Base-by-base conservation (phyloP, 306 rosid genomes). In the Quercus cerris region DNA sequence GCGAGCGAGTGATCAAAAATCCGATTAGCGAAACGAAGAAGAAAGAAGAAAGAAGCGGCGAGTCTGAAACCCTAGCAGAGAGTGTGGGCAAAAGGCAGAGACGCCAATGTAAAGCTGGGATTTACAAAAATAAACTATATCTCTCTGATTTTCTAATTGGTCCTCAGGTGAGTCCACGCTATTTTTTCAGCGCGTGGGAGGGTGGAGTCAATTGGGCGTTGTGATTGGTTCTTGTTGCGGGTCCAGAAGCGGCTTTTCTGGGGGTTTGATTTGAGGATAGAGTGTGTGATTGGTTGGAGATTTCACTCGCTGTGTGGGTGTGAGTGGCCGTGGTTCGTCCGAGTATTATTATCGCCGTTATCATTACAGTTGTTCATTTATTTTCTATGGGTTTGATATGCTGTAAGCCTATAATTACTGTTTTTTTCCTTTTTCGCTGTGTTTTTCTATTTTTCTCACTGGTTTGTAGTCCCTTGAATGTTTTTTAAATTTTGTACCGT, bases 11-110 rank as follows among this genome's bases (percentile, higher is more conserved):
- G 81, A 71, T 73, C 55, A 20, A 71, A 20, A 71, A 49, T 49
- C 57, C 59, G 61, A 77, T n/a, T 23, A 74, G 54, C 30, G 13
- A 20, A 41, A 41, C 3, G 46, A 41, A 41, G 12, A 8, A 41
- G 3, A 81, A 18, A 51, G 58, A 51, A 58, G 58, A 51, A 49
- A 49, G 84, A 55, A 75, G 85, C 91, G 91, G 91, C 92, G 84
- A 90, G 84, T 87, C 87, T 78, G 93, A 87, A 92, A 92, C 97
- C 97, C 97, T 92, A 92, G 94, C 85, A 89, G 94, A 86, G 96
- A 86, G 96, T 66, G 88, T 67, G 86, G 77, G 85, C 78, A 85
- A 83, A 80, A 49, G 54, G 92, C 81, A 80, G 85, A 85, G 87
- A 90, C 75, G 89, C 87, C 88, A 59, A 77, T 81, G 80, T 70